Base-by-base conservation (phyloP, 495 filamentous ascomycete genomes). In the Podospora didyma region DNA sequence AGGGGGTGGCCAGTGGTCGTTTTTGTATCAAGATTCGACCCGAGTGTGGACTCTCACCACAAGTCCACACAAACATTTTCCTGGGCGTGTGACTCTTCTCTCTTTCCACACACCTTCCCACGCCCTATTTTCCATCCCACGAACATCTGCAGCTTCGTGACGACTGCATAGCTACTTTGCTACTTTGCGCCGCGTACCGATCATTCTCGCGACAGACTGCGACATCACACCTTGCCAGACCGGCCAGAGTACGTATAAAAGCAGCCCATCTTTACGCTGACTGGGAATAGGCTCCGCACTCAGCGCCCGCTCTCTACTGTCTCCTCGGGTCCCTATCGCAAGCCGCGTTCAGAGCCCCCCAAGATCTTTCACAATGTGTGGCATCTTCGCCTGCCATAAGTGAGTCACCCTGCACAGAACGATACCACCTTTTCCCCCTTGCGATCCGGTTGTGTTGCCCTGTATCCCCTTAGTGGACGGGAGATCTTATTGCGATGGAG, bases 311-410 rank as follows among this genome's bases (percentile, higher is more conserved):
- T 55, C 60, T 60, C 37, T 42, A 23, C n/a, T 47, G 26, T 50
- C 26, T 49, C 56, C 26, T 59, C 54, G 59, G 41, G 58, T 59
- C 51, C 53, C 56, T 28, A 49, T 56, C 14, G 34, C 45, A 49
- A 39, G 28, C 53, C 20, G 16, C 31, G 24, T 11, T 42, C 35
- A 61, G 28, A 48, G 49, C 35, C 39, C 22, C 16, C 45, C 52
- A 41, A 57, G 35, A 59, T 47, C 49, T 31, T 44, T 58, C 71
- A 80, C 66, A 50, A 83, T 83, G 80, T 83, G 80, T 70, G 94
- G 94, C 71, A 97, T 98, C 66, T 96, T 97, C 71, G 92, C 92
- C 65, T 96, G 92, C 73, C 89, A 97, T 75, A 79, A 82, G 90
- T 94, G 77, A 72, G 89, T 75, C 23, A 12, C n/a, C n/a, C n/a